phyloP scores from a whole-genome alignment of 1,139 yeast species.

The Yamadazyma sp. region DNA sequence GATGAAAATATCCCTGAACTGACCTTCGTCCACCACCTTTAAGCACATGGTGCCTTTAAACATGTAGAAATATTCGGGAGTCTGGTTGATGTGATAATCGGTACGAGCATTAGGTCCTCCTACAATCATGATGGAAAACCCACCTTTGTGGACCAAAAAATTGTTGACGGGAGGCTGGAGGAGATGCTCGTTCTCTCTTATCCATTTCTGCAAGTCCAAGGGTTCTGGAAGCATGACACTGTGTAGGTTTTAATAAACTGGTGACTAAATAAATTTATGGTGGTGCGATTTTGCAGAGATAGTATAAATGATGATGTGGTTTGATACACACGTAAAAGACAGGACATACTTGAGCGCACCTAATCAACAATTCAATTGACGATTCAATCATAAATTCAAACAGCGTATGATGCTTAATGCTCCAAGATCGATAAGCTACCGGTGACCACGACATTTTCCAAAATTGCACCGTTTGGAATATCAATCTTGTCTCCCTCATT shows the following conservation, averaged over 20 bases:
- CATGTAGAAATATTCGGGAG: conserved; percentile 92
- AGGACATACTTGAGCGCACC: no score
- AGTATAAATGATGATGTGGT: not conserved
- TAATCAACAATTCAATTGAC: no score
- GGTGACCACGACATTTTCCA: conserved; percentile 95
- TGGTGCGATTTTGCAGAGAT: conserved; percentile 3
- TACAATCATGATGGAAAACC: conserved; percentile 89
- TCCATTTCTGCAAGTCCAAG: conserved; percentile 77
- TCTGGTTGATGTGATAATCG: conserved; percentile 89
- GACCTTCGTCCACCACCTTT: conserved; percentile 77
- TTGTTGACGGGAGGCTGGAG: conserved; percentile 92
- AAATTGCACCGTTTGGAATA: conserved; percentile 91
- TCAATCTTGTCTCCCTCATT: conserved; percentile 96
- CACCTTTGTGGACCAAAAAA: conserved; percentile 85
- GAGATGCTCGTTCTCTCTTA: conserved; percentile 68
- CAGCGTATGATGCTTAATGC: no score
- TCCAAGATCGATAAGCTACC: conserved; percentile 95
- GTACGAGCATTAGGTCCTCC: conserved; percentile 96
- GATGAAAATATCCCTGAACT: conserved; percentile 71
- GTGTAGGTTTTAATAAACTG: not conserved
- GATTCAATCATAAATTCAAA: no score
- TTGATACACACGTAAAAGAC: not conserved
- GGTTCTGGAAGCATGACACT: conserved; percentile 66
- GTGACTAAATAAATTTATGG: conserved; percentile 1
- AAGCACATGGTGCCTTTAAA: conserved; percentile 83